Base-by-base conservation (phyloP, 176 grass and related monocot genomes). In the Aegilops umbellulata region DNA sequence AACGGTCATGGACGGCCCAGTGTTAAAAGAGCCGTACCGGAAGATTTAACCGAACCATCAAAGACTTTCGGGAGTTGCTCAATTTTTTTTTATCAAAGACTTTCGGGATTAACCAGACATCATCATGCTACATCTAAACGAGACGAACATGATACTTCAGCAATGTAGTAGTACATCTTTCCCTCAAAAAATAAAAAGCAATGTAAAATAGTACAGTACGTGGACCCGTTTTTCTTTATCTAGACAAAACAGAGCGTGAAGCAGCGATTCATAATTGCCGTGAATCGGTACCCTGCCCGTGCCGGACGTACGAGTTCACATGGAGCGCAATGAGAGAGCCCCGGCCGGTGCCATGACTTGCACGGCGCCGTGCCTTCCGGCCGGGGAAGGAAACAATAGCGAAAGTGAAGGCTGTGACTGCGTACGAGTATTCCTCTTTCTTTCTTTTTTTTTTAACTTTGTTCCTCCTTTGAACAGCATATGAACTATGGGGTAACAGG, bases 271-370 rank as follows among this genome's bases (percentile, higher is more conserved):
- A 23, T 57, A 89, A 80, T 76, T 23, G 86, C 26, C 25, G 63
- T 49, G 36, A 25, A 47, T 17, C 23, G 13, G 77, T 51, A 34
- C 46, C 46, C 47, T 72, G 60, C n/a, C 29, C 32, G 30, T 69
- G 89, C 10, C 74, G 61, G 35, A 66, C 47, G 85, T 84, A 87
- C 89, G 58, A 58, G 66, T 53, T 80, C 76, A 83, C 85, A 84
- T 90, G 89, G 67, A 78, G 15, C 46, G 60, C 13, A 60, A 80
- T 75, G 85, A 79, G 80, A 58, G 39, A 81, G 5, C 78, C 61
- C 24, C 53, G 44, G 84, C 31, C 64, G 44, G 84, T 76, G 66
- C n/a, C 51, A 71, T 83, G 74, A 87, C 83, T 87, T 73, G 84
- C 35, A 86, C 84, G 89, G 77, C 60, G 66, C 66, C 80, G 67